A percentile compares a stretch with the other conserved stretches of the same genome.
Conservation (phyloP, 1,284 basidiomycete species). For the Cryptococcus jaspeensis region DNA sequence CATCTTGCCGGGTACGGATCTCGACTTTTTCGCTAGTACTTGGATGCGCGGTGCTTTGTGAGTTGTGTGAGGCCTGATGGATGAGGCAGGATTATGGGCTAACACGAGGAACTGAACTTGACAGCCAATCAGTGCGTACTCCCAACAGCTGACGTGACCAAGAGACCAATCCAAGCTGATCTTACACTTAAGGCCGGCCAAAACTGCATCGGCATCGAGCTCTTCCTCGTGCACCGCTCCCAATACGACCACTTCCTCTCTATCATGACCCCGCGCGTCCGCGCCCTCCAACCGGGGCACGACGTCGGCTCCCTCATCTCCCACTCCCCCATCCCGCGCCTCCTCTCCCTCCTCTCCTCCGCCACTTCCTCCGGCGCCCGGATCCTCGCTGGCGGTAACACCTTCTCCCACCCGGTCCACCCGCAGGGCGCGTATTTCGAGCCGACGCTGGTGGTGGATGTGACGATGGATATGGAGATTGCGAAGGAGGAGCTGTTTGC, state of each 20-base stretch:
- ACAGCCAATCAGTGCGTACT: conserved; percentile 30
- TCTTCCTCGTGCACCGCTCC: conserved; percentile 75
- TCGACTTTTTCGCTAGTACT: conserved; percentile 54
- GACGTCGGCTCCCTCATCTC: conserved; percentile 56
- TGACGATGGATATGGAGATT: conserved; percentile 69
- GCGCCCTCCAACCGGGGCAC: conserved; percentile 63
- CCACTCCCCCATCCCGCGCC: conserved; percentile 60
- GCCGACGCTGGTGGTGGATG: conserved; percentile 82
- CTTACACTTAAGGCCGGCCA: conserved; percentile 60
- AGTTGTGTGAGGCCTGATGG: conserved; percentile 41
- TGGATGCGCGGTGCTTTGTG: conserved; percentile 85
- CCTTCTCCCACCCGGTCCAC: conserved; percentile 64
- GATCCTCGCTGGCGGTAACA: conserved; percentile 65
- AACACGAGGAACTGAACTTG: not conserved
- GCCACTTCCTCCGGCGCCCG: conserved; percentile 73
- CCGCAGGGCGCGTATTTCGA: conserved; percentile 75
- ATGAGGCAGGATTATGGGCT: not conserved
- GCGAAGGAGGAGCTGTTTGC: conserved; percentile 86
- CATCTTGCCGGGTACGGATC: conserved; percentile 54
- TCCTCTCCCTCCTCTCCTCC: conserved; percentile 68
- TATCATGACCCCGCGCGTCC: conserved; percentile 63
- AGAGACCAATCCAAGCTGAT: not conserved
- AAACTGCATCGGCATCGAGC: conserved; percentile 95
- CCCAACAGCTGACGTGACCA: too few species aligned
- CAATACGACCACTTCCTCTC: conserved; percentile 72